phyloP scores from a whole-genome alignment of 2,329 filamentous ascomycete species.

The Aspergillus japonicus region DNA sequence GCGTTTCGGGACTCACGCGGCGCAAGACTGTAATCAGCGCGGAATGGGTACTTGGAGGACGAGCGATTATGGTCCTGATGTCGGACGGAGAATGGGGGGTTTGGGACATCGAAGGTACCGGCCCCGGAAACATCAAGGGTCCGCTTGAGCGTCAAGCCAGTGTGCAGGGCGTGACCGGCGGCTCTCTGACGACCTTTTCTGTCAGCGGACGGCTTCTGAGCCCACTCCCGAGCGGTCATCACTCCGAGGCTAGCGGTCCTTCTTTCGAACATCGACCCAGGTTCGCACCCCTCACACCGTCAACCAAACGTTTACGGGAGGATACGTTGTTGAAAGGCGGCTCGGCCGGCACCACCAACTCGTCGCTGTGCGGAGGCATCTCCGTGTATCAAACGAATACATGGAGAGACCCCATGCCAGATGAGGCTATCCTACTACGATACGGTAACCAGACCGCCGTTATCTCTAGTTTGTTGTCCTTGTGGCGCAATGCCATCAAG shows the following conservation, averaged over 20 bases:
- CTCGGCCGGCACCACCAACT: slow-evolving; percentile 25
- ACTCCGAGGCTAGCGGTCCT: slow-evolving; percentile 25
- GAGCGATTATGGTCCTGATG: slow-evolving; percentile 46
- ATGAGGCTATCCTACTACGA: slow-evolving; percentile 47
- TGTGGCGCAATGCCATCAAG: slow-evolving; percentile 45
- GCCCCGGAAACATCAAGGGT: slow-evolving; percentile 41
- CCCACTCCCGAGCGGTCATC: slow-evolving; percentile 21
- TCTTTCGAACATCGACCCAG: slow-evolving; percentile 33
- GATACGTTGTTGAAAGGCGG: slow-evolving; percentile 44
- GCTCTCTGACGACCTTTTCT: slow-evolving; percentile 43
- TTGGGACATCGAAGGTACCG: slow-evolving; percentile 49
- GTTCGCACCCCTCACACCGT: slow-evolving; percentile 50
- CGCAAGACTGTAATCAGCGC: slow-evolving; percentile 48
- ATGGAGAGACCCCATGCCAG: slow-evolving; percentile 35
- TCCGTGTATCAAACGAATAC: slow-evolving; percentile 41
- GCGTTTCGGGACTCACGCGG: slow-evolving; percentile 27
- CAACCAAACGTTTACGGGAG: slow-evolving; percentile 48
- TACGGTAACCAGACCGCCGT: slow-evolving; percentile 42
- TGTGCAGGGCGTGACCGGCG: slow-evolving; percentile 40
- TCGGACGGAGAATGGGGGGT: slow-evolving; percentile 51
- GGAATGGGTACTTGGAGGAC: slow-evolving; percentile 47
- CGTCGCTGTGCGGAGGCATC: slow-evolving; percentile 42
- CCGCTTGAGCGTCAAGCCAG: slow-evolving; percentile 40
- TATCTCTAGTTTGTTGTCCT: slow-evolving; percentile 44
- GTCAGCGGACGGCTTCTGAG: slow-evolving; percentile 41